Conservation (phyloP, 768 basidiomycete species). For the Cystobasidium tubakii region DNA sequence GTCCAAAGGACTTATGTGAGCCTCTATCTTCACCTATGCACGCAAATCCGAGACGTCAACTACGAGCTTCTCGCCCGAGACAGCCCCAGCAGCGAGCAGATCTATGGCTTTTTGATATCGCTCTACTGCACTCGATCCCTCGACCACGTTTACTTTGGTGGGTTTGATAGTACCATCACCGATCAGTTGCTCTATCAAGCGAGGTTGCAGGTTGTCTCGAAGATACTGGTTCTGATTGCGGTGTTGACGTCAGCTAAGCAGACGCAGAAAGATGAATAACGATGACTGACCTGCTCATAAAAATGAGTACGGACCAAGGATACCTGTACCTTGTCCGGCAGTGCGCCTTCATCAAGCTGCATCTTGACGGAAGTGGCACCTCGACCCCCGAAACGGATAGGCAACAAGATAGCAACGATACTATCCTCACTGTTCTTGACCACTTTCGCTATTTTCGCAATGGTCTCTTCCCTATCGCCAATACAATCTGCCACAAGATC, state of each 20-base stretch:
- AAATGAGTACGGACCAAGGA: neutral
- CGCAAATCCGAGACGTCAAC: constrained; percentile 3
- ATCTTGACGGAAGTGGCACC: neutral
- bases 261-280: neutral
- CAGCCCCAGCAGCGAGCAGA: constrained; percentile 4
- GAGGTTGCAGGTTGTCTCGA: constrained; percentile 8
- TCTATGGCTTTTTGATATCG: constrained; percentile 8
- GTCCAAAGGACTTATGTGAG: no score
- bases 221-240: neutral
- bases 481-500: constrained; percentile 9
- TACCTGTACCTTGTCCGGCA: constrained; percentile 1
- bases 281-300: constrained; percentile 5
- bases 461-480: constrained; percentile 7
- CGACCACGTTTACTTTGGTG: neutral
- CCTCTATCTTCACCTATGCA: no score
- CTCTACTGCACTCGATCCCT: neutral
- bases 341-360: neutral
- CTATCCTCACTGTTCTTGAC: constrained; percentile 1
- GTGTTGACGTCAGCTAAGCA: neutral
- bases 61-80: neutral
- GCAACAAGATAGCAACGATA: neutral
- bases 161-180: neutral
- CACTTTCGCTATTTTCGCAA: neutral
- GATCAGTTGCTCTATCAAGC: neutral
- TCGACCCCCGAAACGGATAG: neutral